A percentile compares a stretch with the other conserved stretches of the same genome.
These are phyloP conservation scores for Rhodotorula sp. DNA, from an alignment of 1,284 basidiomycete species.

Conservation along the genomic window DNA sequence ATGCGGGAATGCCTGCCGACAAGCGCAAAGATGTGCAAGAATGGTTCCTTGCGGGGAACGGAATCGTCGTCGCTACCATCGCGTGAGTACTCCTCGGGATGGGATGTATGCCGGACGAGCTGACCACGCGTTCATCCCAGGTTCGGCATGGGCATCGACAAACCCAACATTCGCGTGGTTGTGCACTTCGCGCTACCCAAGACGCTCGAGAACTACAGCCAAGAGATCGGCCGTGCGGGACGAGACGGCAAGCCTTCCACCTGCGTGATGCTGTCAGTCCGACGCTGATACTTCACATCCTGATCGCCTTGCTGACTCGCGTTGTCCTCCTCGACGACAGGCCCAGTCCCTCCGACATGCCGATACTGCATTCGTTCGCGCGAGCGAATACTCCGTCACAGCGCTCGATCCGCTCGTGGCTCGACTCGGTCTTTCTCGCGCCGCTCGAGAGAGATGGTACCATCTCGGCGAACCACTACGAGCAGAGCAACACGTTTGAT, in stretches of 20 bases:
- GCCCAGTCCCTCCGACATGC: slow-evolving; percentile 19
- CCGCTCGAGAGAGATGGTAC: slow-evolving; percentile 22
- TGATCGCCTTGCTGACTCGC: not conserved
- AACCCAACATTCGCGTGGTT: slow-evolving; percentile 72
- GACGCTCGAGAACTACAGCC: slow-evolving; percentile 62
- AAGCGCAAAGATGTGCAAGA: slow-evolving; percentile 48
- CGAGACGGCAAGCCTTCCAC: slow-evolving; percentile 59
- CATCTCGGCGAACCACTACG: slow-evolving; percentile 25
- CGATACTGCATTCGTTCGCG: slow-evolving; percentile 32
- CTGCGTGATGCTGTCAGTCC: slow-evolving; percentile 28
- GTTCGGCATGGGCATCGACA: slow-evolving; percentile 83
- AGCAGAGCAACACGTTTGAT: slow-evolving; percentile 45
- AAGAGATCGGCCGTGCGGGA: slow-evolving; percentile 80
- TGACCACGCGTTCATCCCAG: not conserved
- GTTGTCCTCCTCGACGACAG: not conserved
- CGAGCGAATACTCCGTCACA: slow-evolving; percentile 33
- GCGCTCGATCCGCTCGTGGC: slow-evolving; percentile 23
- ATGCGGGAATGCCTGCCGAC: slow-evolving; percentile 48
- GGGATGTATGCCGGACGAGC: too few species aligned
- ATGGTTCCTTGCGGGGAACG: slow-evolving; percentile 47
- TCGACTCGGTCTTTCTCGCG: slow-evolving; percentile 24
- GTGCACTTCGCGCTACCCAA: slow-evolving; percentile 69
- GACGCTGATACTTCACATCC: not conserved
- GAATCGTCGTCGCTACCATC: slow-evolving; percentile 52
- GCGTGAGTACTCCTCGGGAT: slow-evolving; percentile 23